Evolutionary conservation across 495 filamentous ascomycete species (phyloP), one percentile per base, ranked within the genome.

Genomic region (Penicillium lividum): DNA sequence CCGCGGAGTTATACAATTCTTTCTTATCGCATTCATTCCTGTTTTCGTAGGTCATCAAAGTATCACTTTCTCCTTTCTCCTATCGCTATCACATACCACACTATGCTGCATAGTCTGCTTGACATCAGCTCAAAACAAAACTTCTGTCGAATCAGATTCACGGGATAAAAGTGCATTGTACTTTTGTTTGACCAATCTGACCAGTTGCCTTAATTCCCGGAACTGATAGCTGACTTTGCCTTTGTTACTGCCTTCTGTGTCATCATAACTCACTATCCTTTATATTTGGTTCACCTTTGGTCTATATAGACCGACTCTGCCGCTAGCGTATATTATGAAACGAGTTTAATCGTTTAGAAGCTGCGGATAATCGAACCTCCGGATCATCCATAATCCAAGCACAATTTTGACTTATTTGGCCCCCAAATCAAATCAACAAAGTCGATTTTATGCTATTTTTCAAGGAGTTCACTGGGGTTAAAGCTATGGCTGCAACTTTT

Each of bases 401-500:
- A 13, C 10, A 40, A 40, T 6, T 16, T 36, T 36, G 9, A 9
- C 8, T 16, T 13, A 16, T n/a, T 16, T 13, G 13, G 10, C 38
- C 38, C 38, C 38, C 15, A 11, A 15, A 40, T 6, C 38, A 40
- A 16, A 40, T 40, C 15, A 22, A 22, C 22, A 22, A 22, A 22
- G 2, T 22, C 22, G 22, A 22, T 22, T 22, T 2, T n/a, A n/a
- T n/a, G n/a, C 1, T 22, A 22, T 22, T 22, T 11, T 13, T 36
- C 9, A 8, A 9, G 33, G 33, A 9, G 33, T 4, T 9, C 33
- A 11, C 8, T 36, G 33, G 33, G 13, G 2, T 11, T 11, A 13
- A 8, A 36, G 46, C 16, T 3, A 63, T 64, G 63, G 65, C 56
- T 28, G 63, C 66, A 61, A 56, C 49, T 0, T 66, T 65, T 31